phyloP scores from a whole-genome alignment of 495 filamentous ascomycete species.

The Neurospora cerealis region DNA sequence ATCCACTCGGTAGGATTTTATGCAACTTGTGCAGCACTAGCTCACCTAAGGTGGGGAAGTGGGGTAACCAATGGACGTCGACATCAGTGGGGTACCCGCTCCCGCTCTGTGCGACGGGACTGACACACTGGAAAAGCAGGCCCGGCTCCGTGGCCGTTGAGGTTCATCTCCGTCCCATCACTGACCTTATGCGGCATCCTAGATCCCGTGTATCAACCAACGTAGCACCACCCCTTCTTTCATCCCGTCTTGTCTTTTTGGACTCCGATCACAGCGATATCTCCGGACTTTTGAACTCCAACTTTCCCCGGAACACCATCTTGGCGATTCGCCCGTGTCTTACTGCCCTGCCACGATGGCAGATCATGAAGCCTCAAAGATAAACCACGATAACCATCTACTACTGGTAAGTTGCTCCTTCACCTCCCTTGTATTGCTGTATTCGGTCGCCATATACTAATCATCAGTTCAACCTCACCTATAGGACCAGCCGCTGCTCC shows the following conservation, averaged over 20 bases:
- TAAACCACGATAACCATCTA: conserved; percentile 40
- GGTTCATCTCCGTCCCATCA: neutral
- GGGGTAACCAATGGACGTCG: neutral
- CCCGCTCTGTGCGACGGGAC: neutral
- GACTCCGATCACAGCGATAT: neutral
- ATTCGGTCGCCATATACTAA: neutral
- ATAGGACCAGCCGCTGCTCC: conserved; percentile 91
- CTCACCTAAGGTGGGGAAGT: neutral
- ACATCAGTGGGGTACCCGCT: neutral
- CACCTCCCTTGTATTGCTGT: neutral
- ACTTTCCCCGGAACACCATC: neutral
- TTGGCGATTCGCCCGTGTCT: neutral
- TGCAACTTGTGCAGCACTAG: neutral
- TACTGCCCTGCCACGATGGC: conserved; percentile 26
- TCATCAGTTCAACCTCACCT: neutral
- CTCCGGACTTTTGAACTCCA: neutral
- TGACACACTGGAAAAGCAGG: neutral
- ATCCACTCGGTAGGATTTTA: neutral
- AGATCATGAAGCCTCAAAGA: conserved; percentile 30
- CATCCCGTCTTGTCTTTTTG: neutral
- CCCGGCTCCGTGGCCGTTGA: neutral
- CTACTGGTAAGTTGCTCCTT: conserved; percentile 28
- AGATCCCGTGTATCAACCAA: neutral
- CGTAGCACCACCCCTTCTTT: neutral
- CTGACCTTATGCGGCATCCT: neutral